Evolutionary conservation across 2,329 filamentous ascomycete genomes (phyloP), one percentile per base, ranked within the genome.

Genomic region (Penicillium sp.): DNA sequence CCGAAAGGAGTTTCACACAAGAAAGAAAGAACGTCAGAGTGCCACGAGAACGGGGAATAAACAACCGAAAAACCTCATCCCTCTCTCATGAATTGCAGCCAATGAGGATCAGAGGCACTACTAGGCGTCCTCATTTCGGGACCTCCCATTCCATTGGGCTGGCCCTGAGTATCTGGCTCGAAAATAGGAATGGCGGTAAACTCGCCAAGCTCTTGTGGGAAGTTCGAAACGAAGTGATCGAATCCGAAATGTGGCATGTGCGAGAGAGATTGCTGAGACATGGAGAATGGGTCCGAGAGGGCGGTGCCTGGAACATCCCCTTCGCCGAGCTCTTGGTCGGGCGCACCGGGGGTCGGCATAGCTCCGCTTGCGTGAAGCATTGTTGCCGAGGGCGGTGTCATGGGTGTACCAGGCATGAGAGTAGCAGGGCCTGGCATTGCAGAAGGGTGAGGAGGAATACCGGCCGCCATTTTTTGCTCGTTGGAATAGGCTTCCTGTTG

Each of bases 151-250:
- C 49, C 54, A 34, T 52, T 46, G 3, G 58, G 31, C 27, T 61
- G 57, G 8, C 50, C 49, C 47, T 72, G 70, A 1, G 54, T 39
- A 53, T 75, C 72, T 2, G 66, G 56, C 46, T 75, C 72, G 51
- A 75, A 75, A 49, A 70, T 73, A 3, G 72, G 72, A 57, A 75
- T 74, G 2, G 72, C 72, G 14, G 68, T 73, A 22, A 75, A 75
- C 43, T 75, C 72, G 43, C 69, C 72, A 43, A 75, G 49, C 47
- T 75, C 72, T 53, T 75, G 72, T 2, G 72, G 72, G 29, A 75
- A 72, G 39, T 74, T 75, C 8, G 72, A 73, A 4, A 75, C 71
- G 27, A 75, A 75, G 32, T 73, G 71, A 49, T 75, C 72, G 45
- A 73, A 70, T 1, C 69, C 72, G 24, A 74, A 71, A 56, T 67